phyloP scores from a whole-genome alignment of 2,329 filamentous ascomycete genomes.

The Fusarium annulatum region DNA sequence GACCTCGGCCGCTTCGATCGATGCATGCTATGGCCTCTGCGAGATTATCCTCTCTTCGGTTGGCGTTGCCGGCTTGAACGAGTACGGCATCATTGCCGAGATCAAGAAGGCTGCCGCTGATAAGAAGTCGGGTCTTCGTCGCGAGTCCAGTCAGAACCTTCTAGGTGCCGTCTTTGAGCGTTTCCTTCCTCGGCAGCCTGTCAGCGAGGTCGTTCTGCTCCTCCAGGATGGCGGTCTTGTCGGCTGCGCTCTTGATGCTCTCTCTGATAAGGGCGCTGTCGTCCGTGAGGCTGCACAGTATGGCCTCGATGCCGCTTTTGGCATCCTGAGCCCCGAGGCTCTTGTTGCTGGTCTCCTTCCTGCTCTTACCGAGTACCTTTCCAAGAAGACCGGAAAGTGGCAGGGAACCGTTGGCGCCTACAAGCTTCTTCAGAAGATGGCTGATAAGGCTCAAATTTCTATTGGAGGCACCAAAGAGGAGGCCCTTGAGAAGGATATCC shows the following conservation, averaged over 20 bases:
- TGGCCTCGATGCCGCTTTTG: conserved; percentile 89
- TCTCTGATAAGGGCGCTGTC: conserved; percentile 89
- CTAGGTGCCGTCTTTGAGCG: conserved; percentile 94
- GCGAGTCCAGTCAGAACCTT: conserved; percentile 95
- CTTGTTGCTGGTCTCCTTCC: conserved; percentile 86
- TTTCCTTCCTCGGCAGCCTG: conserved; percentile 79
- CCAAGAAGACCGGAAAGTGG: conserved; percentile 92
- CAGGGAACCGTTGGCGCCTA: conserved; percentile 92
- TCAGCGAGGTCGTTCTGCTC: conserved; percentile 84
- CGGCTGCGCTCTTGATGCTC: conserved; percentile 79
- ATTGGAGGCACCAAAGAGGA: conserved; percentile 83
- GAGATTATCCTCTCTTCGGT: conserved; percentile 66
- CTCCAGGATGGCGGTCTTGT: conserved; percentile 83
- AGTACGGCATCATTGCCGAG: conserved; percentile 66
- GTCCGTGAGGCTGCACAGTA: conserved; percentile 95
- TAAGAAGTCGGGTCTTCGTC: conserved; percentile 88
- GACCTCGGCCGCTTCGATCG: conserved; percentile 75
- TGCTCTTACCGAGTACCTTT: conserved; percentile 77
- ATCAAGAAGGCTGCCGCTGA: conserved; percentile 81
- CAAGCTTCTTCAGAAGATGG: conserved; percentile 89
- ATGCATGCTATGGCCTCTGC: conserved; percentile 71
- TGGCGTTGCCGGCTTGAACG: conserved; percentile 63
- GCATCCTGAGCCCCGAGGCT: conserved; percentile 81
- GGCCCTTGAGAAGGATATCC: conserved; percentile 86
- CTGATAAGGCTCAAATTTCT: conserved; percentile 90